Base-by-base conservation (phyloP, 2,329 filamentous ascomycete species). In the Xylaria sp. region DNA sequence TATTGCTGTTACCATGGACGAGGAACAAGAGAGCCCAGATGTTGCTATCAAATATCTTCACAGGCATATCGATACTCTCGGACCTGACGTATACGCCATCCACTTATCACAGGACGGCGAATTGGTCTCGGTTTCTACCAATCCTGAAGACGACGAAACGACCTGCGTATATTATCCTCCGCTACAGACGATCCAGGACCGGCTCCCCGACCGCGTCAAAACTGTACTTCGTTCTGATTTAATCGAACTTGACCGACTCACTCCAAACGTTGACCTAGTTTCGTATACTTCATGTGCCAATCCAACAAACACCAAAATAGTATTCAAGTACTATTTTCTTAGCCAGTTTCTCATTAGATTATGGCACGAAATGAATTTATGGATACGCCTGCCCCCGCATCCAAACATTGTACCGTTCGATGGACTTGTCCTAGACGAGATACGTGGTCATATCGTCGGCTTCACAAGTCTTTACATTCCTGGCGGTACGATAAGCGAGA, bases 311-410 rank as follows among this genome's bases (percentile, higher is more conserved):
- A 32, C 5, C 48, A 21, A 21, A 51, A 24, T 14, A 60, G 30
- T 61, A 14, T 61, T 61, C 34, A 61, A 61, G n/a, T 61, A 61
- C 14, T 61, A 61, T 14, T 61, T 61, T 32, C 34, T 61, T 30
- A 7, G 2, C 3, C 34, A 54, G 14, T 54, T 54, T 11, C 21
- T 45, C 17, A 1, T 54, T 21, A 54, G 3, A 11, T 17, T 45
- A 53, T 61, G 59, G 48, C 8, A 54, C 21, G 59, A 61, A 24
- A 32, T 61, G 59, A 61, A 61, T 17, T 9, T 61, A 32, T 61
- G 59, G 59, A 61, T 61, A 24, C 34, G 48, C 11, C 48, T 61
- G 11, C 59, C 59, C 34, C 48, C 21, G 14, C 59, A 61, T 30
- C 48, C 48, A 7, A 45, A 54, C 48, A 54, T 61, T 8, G 59